Evolutionary conservation across 257 asterid species (phyloP).

Genomic region (Handroanthus guayacan): DNA sequence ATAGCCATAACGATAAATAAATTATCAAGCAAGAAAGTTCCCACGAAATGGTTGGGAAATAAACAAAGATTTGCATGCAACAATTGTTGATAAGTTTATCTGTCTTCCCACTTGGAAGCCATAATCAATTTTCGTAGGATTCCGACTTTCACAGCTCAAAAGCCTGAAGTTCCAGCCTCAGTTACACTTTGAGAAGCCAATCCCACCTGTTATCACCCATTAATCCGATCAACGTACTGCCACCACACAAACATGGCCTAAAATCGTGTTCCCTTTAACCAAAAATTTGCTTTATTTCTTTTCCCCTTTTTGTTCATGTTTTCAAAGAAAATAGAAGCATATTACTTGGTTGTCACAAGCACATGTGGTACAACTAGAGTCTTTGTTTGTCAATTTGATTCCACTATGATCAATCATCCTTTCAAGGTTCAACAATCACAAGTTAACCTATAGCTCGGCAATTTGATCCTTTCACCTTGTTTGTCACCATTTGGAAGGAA

Average conservation of each 20-base stretch:
- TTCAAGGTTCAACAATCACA: background rate
- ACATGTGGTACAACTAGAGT: conserved; percentile 23
- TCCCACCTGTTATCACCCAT: conserved; percentile 29
- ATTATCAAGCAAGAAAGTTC: background rate
- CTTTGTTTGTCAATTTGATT: background rate
- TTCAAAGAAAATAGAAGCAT: conserved; percentile 24
- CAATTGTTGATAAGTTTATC: conserved; percentile 38
- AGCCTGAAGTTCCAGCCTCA: background rate
- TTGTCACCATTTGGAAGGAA: background rate
- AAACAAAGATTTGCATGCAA: conserved; percentile 32
- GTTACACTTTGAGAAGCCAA: conserved; percentile 19
- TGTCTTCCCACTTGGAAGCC: conserved; percentile 50
- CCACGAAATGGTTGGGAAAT: background rate
- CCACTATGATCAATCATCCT: background rate
- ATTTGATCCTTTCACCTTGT: background rate
- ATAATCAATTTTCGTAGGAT: conserved; percentile 32
- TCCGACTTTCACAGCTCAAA: conserved; percentile 7
- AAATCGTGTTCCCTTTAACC: conserved; percentile 25
- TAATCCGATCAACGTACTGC: conserved; percentile 7
- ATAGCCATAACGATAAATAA: background rate
- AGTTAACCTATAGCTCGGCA: background rate
- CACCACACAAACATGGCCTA: conserved; percentile 33
- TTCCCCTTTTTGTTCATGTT: background rate
- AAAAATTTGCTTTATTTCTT: background rate
- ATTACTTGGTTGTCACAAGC: conserved; percentile 29